Evolutionary conservation across 1,284 basidiomycete genomes (phyloP).

Genomic region (Melampsora americana): DNA sequence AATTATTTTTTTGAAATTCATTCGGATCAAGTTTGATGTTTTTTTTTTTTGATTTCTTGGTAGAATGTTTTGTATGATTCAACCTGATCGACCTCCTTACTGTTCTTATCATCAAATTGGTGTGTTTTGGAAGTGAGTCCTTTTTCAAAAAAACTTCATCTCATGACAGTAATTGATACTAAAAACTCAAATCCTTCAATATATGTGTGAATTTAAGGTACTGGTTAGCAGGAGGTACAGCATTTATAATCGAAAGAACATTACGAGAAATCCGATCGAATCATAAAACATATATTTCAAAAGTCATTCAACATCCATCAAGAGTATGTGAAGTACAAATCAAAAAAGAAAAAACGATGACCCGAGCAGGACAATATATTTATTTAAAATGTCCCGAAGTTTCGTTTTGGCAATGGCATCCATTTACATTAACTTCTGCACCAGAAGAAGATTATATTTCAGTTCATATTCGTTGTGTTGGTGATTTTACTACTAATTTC

Average conservation of each 20-base stretch:
- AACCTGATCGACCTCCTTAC: constrained; percentile 78
- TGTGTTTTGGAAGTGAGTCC: constrained; percentile 77
- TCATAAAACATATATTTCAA: constrained; percentile 80
- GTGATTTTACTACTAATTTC: constrained; percentile 76
- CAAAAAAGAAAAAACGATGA: constrained; percentile 80
- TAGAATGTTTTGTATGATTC: constrained; percentile 89
- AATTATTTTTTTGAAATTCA: background rate
- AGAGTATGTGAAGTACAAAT: constrained; percentile 86
- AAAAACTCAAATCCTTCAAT: constrained; percentile 41
- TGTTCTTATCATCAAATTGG: constrained; percentile 77
- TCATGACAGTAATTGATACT: background rate
- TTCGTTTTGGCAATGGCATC: constrained; percentile 90
- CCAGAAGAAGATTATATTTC: constrained; percentile 89
- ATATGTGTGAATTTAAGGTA: constrained; percentile 61
- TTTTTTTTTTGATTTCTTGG: background rate
- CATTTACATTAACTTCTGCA: too few species aligned
- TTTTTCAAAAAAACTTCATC: constrained; percentile 66
- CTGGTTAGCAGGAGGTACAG: constrained; percentile 78
- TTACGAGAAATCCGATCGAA: constrained; percentile 80
- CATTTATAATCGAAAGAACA: constrained; percentile 79
- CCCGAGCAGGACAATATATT: constrained; percentile 74
- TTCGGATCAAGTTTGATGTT: background rate
- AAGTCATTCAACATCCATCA: constrained; percentile 86
- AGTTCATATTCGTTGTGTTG: constrained; percentile 74
- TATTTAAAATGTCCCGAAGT: constrained; percentile 76